Conservation (phyloP, 306 rosid genomes). For the Crataegus laevigata region DNA sequence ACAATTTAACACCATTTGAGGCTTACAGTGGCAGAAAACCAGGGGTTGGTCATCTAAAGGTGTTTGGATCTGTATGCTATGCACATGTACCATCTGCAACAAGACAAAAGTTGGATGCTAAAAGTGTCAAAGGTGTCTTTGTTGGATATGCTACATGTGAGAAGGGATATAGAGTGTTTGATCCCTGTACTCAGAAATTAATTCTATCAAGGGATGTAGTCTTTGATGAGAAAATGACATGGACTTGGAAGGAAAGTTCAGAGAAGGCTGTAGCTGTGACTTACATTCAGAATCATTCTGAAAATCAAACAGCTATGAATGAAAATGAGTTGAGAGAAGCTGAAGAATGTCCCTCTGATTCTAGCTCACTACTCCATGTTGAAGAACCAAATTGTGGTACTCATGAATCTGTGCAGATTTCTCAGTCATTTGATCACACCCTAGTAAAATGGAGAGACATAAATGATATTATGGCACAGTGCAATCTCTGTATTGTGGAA, state of each 20-base stretch:
- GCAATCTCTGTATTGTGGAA: too few relatives aligned
- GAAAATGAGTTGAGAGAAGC: fast-evolving
- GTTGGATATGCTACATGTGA: neutral
- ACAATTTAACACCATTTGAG: neutral
- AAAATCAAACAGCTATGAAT: too few relatives aligned
- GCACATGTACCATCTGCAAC: neutral
- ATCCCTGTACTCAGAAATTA: too few relatives aligned
- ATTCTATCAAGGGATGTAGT: too few relatives aligned
- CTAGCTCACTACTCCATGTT: fast-evolving
- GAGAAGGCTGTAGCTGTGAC: too few relatives aligned
- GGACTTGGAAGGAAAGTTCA: neutral
- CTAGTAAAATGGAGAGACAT: too few relatives aligned
- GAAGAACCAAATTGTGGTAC: fast-evolving
- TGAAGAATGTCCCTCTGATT: too few relatives aligned
- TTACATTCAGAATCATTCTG: too few relatives aligned
- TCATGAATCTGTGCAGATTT: neutral
- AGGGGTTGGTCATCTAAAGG: neutral
- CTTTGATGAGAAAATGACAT: neutral
- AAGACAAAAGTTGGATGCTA: neutral
- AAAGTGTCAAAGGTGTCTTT: neutral
- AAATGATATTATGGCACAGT: too few relatives aligned
- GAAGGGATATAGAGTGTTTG: too few relatives aligned
- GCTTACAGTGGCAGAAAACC: neutral
- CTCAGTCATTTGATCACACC: neutral
- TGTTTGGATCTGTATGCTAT: too few relatives aligned